Evolutionary conservation across 176 grass and related monocot species (phyloP), one percentile per base, ranked within the genome.

Genomic region (Tillandsia leiboldiana): DNA sequence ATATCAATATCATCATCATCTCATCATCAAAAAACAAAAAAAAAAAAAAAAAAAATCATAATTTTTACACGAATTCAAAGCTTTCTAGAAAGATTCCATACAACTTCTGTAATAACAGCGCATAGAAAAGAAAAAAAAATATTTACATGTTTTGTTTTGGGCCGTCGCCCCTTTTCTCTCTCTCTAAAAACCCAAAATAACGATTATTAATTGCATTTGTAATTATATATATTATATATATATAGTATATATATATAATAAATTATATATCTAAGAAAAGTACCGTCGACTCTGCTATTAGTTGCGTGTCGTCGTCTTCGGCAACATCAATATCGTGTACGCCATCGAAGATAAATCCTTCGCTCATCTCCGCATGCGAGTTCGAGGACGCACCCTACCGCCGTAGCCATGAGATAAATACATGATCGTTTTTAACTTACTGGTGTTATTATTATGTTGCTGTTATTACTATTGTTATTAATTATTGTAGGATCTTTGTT

Each of bases 301-400:
- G 71, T 67, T 18, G 72, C 10, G 49, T n/a, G 74, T 13, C 61
- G 51, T 73, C 27, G 71, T 51, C 10, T 49, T 49, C 63, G 54
- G 66, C 10, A 83, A 73, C 75, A 90, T 67, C 81, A 88, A 69
- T 82, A 13, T 59, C 72, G 1, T 78, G 72, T n/a, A 82, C 67
- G 76, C 71, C 83, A 50, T 89, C 80, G 4, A 82, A 48, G 15
- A 87, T 66, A 73, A 94, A 20, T 50, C 86, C 27, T 26, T 90
- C 90, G 68, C 14, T 23, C 56, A 59, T 89, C 81, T 1, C 26
- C 59, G 4, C 61, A 48, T 28, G 75, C 9, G 24, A 47, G 51
- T 10, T 78, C 72, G 27, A 10, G n/a, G n/a, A n/a, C 10, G 65
- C 22, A 70, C 58, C 11, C 66, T 51, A 33, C 11, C 17, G 26